phyloP scores from a whole-genome alignment of 331 rosid genomes.

The Prunus yedoensis region DNA sequence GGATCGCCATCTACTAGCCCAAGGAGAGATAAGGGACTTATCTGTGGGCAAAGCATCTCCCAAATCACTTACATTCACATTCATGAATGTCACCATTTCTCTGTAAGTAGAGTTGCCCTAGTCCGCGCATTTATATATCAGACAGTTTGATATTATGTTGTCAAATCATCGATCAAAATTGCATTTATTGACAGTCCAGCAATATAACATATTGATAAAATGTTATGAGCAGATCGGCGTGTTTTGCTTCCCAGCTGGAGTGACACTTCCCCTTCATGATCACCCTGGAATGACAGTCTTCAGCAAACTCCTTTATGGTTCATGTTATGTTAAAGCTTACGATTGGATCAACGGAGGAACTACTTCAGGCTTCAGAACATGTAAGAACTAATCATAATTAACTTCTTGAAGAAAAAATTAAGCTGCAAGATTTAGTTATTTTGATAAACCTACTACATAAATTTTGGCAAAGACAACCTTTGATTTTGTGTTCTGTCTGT shows the following conservation, averaged over 20 bases:
- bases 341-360: conserved; percentile 48
- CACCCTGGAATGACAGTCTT: conserved; percentile 73
- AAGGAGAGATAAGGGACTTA: conserved; percentile 25
- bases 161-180: too few relatives aligned
- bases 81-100: conserved; percentile 57
- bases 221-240: conserved; percentile 47
- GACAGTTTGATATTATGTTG: neutral
- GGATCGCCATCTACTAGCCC: conserved; percentile 34
- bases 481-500: neutral
- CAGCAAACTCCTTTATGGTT: conserved; percentile 58
- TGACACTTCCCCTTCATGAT: conserved; percentile 59
- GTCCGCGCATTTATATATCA: neutral
- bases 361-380: conserved; percentile 29
- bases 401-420: too few relatives aligned
- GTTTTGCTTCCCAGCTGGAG: conserved; percentile 62
- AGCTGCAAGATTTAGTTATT: too few relatives aligned
- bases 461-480: neutral
- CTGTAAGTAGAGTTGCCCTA: conserved; percentile 31
- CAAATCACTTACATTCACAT: conserved; percentile 62
- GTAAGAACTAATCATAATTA: conserved; percentile 24
- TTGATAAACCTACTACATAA: neutral
- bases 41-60: conserved; percentile 40
- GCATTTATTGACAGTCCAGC: too few relatives aligned
- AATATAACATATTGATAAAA: neutral
- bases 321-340: conserved; percentile 48